Base-by-base conservation (phyloP, 306 rosid species). In the Trichosanthes truncata region DNA sequence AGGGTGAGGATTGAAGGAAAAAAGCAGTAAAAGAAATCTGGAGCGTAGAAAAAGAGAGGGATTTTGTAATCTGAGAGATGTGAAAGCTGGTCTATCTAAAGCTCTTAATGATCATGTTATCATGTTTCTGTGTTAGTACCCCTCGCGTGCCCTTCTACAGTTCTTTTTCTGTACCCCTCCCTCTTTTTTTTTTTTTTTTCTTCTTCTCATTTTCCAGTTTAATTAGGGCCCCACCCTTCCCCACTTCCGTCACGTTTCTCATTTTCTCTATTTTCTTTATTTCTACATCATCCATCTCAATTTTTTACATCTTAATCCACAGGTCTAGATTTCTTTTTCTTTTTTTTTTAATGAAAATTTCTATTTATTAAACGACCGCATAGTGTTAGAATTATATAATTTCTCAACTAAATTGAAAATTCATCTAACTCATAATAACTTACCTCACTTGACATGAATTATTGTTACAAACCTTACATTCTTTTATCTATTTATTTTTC, bases 91-190 rank as follows among this genome's bases (percentile, higher is more conserved):
- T 63, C 38, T 69, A 53, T 73, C 63, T 13, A 83, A 83, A 79
- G 85, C 51, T 53, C 48, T 82, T 79, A 87, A 87, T 89, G 77
- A 87, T 89, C 87, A 83, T 78, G 79, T 76, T 76, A 76, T 76
- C 79, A 76, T 76, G 79, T 76, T 56, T 76, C 45, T 56, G 49
- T 76, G 35, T 52, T 76, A 76, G 56, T 72, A 13, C 56, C 13
- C 10, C 59, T 72, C 77, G 77, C 77, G 77, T 72, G 77, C 59
- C 77, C 36, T 72, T 72, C 77, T 25, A 72, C 77, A 72, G 77
- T 72, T 72, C 23, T 72, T 72, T 72, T 15, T 72, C 77, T 72
- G 77, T 72, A 72, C 77, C n/a, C 35, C 3, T 9, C 4, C 0
- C 4, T 12, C 4, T 71, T 41, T 43, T 2, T 9, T 23, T 9